Base-by-base conservation (phyloP, 2,329 filamentous ascomycete species). In the Aureobasidium sp. region DNA sequence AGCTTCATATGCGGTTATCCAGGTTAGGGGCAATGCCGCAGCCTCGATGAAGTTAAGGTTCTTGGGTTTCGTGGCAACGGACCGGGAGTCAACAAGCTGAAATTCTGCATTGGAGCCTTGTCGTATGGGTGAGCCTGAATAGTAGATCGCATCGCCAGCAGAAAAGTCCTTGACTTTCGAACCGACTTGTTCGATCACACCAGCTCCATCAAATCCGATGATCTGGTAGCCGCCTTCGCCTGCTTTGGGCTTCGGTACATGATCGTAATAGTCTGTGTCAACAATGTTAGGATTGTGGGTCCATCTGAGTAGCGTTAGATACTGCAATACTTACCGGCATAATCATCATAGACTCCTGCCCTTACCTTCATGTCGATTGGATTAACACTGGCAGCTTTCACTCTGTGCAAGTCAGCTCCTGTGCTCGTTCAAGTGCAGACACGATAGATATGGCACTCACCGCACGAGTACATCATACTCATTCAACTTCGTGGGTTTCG, bases 1-100 rank as follows among this genome's bases (percentile, higher is more conserved):
- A 4, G 76, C 70, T 66, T 79, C 73, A 63, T 73, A 79, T 2
- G 77, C 77, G 1, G 77, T 79, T 20, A 74, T 71, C 65, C 72
- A 78, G 0, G 76, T 78, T 62, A 80, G 62, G 4, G 76, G 77
- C 71, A 79, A 72, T n/a, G 72, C 74, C 23, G 78, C 77, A 8
- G 77, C 71, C 64, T 78, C 68, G 8, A 73, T 70, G 55, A 73
- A 76, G 57, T 74, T 71, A 1, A 78, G 69, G 0, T 65, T 70
- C 53, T 70, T 70, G 13, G 78, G 78, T 64, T 78, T 79, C 56
- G 68, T 67, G 5, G 73, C 74, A 15, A 72, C 72, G 61, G 71
- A 70, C 26, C 75, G 69, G 63, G 72, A 71, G 65, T 79, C 76
- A 23, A 79, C 74, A 23, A 78, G 67, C 52, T 76, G 70, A 44